These are phyloP conservation scores for Conticribra weissflogii DNA, from an alignment of 108 stramenopile genomes.

Conservation along the genomic window DNA sequence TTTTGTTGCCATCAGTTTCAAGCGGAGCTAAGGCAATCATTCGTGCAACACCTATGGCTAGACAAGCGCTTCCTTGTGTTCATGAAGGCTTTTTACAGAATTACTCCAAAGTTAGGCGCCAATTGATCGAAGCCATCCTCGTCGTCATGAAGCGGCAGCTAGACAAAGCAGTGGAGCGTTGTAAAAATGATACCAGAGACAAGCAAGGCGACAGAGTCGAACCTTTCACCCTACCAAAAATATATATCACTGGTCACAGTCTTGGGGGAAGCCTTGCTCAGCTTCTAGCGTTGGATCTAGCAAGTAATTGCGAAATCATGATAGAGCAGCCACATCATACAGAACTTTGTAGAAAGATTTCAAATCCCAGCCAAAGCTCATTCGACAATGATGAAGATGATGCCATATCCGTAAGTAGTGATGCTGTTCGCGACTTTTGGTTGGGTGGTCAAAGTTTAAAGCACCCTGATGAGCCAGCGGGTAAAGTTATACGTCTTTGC, in stretches of 20 bases:
- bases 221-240: constrained; percentile 77
- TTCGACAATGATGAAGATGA: constrained; percentile 29
- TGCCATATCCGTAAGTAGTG: too few species aligned
- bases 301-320: constrained; percentile 74
- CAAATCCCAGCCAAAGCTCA: constrained; percentile 22
- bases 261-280: constrained; percentile 77
- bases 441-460: constrained; percentile 17
- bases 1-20: constrained; percentile 42
- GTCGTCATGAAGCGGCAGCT: constrained; percentile 70
- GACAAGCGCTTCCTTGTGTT: constrained; percentile 71
- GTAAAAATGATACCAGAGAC: too few species aligned
- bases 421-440: too few species aligned
- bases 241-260: constrained; percentile 78
- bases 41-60: constrained; percentile 64
- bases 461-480: constrained; percentile 10
- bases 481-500: constrained; percentile 50
- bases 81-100: constrained; percentile 81
- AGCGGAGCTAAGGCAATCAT: constrained; percentile 61
- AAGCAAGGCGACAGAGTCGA: constrained; percentile 28
- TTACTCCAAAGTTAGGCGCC: constrained; percentile 66
- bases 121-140: constrained; percentile 61
- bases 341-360: constrained; percentile 1
- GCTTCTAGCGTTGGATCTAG: constrained; percentile 76
- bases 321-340: constrained; percentile 31
- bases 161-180: constrained; percentile 51